Percentiles rank a stretch among this genome's conserved stretches.
Evolutionary conservation across 164 flowering plant genomes (phyloP).

Genomic region (Protea cynaroides): DNA sequence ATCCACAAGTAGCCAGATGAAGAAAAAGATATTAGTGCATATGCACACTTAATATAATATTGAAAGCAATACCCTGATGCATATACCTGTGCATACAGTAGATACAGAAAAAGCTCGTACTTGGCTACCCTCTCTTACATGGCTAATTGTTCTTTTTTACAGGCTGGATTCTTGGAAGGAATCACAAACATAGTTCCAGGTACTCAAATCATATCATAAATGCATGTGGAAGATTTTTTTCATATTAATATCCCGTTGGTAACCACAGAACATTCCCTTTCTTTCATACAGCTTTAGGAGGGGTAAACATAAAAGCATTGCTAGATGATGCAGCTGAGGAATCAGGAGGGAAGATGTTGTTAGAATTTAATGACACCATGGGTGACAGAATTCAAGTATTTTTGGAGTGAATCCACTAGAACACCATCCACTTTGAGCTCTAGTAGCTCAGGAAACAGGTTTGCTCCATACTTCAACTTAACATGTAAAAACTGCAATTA

Average conservation of each 20-base stretch:
- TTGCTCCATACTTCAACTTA: background rate
- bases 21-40: too few species aligned
- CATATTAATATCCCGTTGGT: background rate
- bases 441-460: background rate
- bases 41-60: too few species aligned
- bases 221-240: background rate
- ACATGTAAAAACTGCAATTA: too few species aligned
- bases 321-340: conserved; percentile 63
- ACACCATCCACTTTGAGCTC: background rate
- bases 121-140: background rate
- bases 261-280: background rate
- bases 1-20: background rate
- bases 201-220: conserved; percentile 17
- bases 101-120: too few species aligned
- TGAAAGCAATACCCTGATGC: too few species aligned
- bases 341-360: conserved; percentile 58
- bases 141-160: conserved; percentile 8
- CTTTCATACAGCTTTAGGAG: conserved; percentile 62
- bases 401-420: conserved; percentile 42
- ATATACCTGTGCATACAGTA: too few species aligned
- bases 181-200: conserved; percentile 87
- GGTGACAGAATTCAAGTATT: conserved; percentile 91
- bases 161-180: conserved; percentile 98
- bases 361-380: conserved; percentile 68
- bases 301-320: conserved; percentile 75